Evolutionary conservation across 164 flowering plant genomes (phyloP), one percentile per base, ranked within the genome.

Genomic region (Umbilicus rupestris): DNA sequence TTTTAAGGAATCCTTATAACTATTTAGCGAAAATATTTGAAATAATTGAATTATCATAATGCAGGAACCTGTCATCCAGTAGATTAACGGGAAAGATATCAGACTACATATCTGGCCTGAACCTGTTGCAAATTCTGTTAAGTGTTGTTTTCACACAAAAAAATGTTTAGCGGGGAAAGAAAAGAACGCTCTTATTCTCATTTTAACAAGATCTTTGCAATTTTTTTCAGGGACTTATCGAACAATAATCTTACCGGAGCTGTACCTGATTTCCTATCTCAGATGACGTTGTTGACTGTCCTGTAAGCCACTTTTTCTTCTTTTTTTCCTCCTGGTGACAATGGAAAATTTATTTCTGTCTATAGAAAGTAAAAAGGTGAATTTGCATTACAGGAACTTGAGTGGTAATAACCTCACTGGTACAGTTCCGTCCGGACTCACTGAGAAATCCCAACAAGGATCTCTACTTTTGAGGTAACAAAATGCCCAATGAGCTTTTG

Each of bases 291-390:
- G n/a, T 35, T 77, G 50, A 72, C 52, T 49, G 1, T 50, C 30
- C 47, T 77, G 80, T 74, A 74, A 77, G 80, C 71, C 20, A 66
- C 16, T 5, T 35, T 62, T 70, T 39, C 9, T 52, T 57, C n/a
- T n/a, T n/a, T n/a, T n/a, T n/a, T n/a, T n/a, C n/a, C n/a, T n/a
- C n/a, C n/a, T n/a, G n/a, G n/a, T n/a, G n/a, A n/a, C n/a, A n/a
- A n/a, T n/a, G n/a, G n/a, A n/a, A n/a, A n/a, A n/a, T n/a, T n/a
- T 10, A 47, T 20, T 30, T 35, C 2, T 29, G 37, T 35, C 37
- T 28, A 28, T 29, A 37, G 7, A n/a, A 15, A 29, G 17, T 26
- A 19, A 20, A 63, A 47, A 17, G 55, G 26, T 17, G 45, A 60
- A 39, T 20, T 33, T 33, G 15, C 33, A 62, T 20, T 29, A 19